Percentiles rank a stretch among this genome's conserved stretches.
These are phyloP conservation scores for Cyclotella atomus DNA, from an alignment of 108 stramenopile species.

Conservation along the genomic window DNA sequence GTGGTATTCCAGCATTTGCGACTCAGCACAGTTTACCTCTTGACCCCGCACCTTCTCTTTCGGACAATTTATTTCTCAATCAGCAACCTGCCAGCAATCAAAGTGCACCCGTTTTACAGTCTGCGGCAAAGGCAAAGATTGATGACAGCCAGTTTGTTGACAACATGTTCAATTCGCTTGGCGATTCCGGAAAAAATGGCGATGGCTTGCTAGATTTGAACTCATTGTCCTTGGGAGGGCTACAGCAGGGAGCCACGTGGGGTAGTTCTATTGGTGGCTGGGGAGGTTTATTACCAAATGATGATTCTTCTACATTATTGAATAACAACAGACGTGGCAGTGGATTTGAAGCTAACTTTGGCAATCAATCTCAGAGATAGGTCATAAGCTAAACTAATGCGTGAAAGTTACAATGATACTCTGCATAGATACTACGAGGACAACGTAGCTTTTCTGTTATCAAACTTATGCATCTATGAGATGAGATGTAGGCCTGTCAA, in stretches of 20 bases:
- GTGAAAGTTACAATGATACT: neutral
- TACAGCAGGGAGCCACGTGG: slow-evolving; percentile 34
- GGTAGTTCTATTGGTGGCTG: slow-evolving; percentile 26
- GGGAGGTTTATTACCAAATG: slow-evolving; percentile 8
- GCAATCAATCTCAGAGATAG: slow-evolving; percentile 9
- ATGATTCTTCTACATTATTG: slow-evolving; percentile 27
- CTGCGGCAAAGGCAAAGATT: slow-evolving; percentile 14
- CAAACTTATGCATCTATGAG: neutral
- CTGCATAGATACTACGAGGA: no score
- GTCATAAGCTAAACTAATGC: neutral
- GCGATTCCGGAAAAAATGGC: slow-evolving; percentile 19
- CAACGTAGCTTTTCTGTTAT: neutral
- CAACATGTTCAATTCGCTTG: slow-evolving; percentile 52
- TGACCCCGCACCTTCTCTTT: neutral
- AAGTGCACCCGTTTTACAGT: neutral
- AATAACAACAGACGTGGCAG: slow-evolving; percentile 24
- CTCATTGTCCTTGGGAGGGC: slow-evolving; percentile 35
- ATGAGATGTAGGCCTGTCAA: neutral
- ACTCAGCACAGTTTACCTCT: slow-evolving; percentile 12
- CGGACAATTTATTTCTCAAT: slow-evolving; percentile 24
- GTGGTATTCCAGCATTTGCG: slow-evolving; percentile 17
- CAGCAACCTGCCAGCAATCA: slow-evolving; percentile 5
- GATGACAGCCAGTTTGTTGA: slow-evolving; percentile 54
- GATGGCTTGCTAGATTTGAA: slow-evolving; percentile 45
- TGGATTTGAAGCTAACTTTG: slow-evolving; percentile 14